phyloP scores from a whole-genome alignment of 495 filamentous ascomycete species.

The Penicillium tannophilum region DNA sequence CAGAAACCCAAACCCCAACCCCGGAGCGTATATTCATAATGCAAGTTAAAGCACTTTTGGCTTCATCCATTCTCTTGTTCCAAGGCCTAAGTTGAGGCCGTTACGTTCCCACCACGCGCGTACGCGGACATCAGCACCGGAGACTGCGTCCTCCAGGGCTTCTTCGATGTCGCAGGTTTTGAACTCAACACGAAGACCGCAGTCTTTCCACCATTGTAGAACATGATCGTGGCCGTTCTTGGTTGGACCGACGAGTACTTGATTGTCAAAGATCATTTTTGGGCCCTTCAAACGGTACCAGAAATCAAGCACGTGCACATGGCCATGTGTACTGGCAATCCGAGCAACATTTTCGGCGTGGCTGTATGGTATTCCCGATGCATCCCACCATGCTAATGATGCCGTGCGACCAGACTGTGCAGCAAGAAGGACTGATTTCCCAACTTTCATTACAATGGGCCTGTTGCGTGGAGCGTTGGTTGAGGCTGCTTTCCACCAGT shows the following conservation, averaged over 20 bases:
- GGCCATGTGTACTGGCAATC: conserved; percentile 82
- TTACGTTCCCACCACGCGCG: conserved; percentile 89
- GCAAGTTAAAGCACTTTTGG: conserved; percentile 58
- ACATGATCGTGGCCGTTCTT: conserved; percentile 83
- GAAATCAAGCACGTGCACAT: conserved; percentile 78
- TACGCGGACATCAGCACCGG: conserved; percentile 64
- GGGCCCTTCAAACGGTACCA: conserved; percentile 79
- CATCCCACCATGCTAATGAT: conserved; percentile 81
- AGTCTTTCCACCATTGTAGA: conserved; percentile 87
- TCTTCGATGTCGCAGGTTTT: conserved; percentile 96
- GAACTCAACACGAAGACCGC: conserved; percentile 79
- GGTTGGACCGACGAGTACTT: conserved; percentile 85
- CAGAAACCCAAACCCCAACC: conserved; percentile 8
- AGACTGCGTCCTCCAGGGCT: conserved; percentile 80
- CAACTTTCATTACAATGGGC: conserved; percentile 67
- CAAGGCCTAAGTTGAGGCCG: conserved; percentile 81
- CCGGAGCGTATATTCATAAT: conserved; percentile 6
- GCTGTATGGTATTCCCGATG: conserved; percentile 70
- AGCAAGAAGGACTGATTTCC: conserved; percentile 76
- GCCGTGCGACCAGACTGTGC: conserved; percentile 74
- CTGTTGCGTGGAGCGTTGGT: conserved; percentile 26
- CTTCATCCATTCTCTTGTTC: conserved; percentile 94
- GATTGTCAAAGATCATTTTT: conserved; percentile 85
- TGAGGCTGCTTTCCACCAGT: conserved; percentile 83
- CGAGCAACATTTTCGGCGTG: conserved; percentile 78